Percentiles rank a stretch among this genome's conserved stretches.
Evolutionary conservation across 768 basidiomycete genomes (phyloP).

Genomic region (Paxillus rubicundulus): DNA sequence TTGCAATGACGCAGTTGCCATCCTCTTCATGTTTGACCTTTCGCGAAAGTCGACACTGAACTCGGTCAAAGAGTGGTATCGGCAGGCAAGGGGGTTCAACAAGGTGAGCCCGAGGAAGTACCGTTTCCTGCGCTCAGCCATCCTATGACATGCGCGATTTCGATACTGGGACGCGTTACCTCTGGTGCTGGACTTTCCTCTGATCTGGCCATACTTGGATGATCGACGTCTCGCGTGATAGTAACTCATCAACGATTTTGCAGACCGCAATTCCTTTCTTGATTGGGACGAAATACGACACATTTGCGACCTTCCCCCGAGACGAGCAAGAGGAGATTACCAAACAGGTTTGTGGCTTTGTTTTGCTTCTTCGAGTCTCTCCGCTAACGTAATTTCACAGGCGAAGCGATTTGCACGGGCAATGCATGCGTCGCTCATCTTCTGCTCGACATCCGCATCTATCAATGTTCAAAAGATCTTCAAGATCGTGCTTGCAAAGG

Average conservation of each 20-base stretch:
- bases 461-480: slow-evolving; percentile 99
- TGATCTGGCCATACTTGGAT: not conserved
- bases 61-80: slow-evolving; percentile 99
- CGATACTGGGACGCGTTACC: not conserved
- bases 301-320: slow-evolving; percentile 90
- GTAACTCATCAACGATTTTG: slow-evolving; percentile 16
- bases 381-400: slow-evolving; percentile 37
- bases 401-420: slow-evolving; percentile 98
- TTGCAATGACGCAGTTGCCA: slow-evolving; percentile 99
- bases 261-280: slow-evolving; percentile 98
- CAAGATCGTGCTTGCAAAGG: slow-evolving; percentile 96
- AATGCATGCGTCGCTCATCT: slow-evolving; percentile 99
- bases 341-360: slow-evolving; percentile 67
- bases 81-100: slow-evolving; percentile 98
- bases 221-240: slow-evolving; percentile 4
- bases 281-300: slow-evolving; percentile 98
- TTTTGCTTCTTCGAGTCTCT: slow-evolving; percentile 5
- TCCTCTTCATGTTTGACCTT: slow-evolving; percentile 99
- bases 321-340: slow-evolving; percentile 99
- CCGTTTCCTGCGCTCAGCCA: not conserved
- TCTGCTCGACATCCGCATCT: slow-evolving; percentile 97
- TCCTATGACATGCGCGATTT: not conserved
- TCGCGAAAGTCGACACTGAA: slow-evolving; percentile 96
- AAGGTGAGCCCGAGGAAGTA: slow-evolving; percentile 57
- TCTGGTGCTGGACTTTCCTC: slow-evolving; percentile 2